Base-by-base conservation (phyloP, 2,329 filamentous ascomycete species). In the Neurospora crassa region DNA sequence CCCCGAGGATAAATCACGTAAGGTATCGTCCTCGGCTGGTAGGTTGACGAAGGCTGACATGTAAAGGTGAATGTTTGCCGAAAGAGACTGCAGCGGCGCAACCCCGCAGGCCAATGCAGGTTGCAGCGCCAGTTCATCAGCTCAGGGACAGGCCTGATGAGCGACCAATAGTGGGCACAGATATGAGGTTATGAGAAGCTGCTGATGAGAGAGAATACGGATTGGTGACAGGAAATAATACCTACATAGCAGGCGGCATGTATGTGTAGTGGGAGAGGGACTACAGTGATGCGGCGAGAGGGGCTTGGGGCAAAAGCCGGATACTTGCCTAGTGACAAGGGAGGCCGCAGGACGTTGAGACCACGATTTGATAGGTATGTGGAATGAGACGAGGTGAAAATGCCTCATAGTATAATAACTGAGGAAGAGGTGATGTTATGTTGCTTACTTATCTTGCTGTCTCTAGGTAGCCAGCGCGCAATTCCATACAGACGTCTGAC, bases 351-450 rank as follows among this genome's bases (percentile, higher is more conserved):
- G 24, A 63, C 53, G 53, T 63, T 24, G 29, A 63, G 53, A 16
- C 53, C 53, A 63, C 53, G 53, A 63, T 63, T 63, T 34, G 68
- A 63, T 37, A 24, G n/a, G n/a, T 24, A n/a, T 34, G 34, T 40
- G 53, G 68, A 59, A 41, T 40, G 29, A 63, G 40, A 43, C 40
- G 37, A 67, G 34, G 24, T 24, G 37, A 70, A 70, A 70, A 70
- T 70, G 70, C 70, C 70, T 70, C 70, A 70, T 70, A 70, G 67
- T 70, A 34, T 6, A 24, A 34, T 41, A 37, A 41, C 11, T 43
- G 29, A 53, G 70, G 40, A 40, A 16, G 20, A 16, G 41, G 43
- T 40, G 45, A 16, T 69, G 67, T 20, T 43, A 29, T 68, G 37
- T 16, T 37, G 47, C 67, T 37, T 71, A 29, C 4, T 7, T 7